phyloP scores from a whole-genome alignment of 345 rosid genomes.

The Eutrema japonicum region DNA sequence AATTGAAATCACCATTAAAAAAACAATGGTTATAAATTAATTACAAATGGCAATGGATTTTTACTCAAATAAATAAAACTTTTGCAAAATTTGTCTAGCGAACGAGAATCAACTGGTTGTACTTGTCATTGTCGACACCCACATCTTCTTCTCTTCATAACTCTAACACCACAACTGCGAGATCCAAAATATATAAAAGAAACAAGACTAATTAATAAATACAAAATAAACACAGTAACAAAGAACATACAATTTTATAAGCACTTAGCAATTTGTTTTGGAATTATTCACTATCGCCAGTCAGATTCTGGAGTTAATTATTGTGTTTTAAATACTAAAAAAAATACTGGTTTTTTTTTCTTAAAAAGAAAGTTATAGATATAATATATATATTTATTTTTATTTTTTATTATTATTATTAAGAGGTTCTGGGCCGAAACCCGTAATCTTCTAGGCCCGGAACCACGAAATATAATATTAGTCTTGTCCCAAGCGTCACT shows the following conservation, averaged over 20 bases:
- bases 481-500: no score
- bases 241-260: neutral
- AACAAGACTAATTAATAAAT: neutral
- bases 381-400: neutral
- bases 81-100: neutral
- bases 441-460: no score
- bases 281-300: neutral
- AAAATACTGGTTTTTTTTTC: neutral
- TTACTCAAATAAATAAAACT: constrained; percentile 4
- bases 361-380: neutral
- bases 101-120: constrained; percentile 12
- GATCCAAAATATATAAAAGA: constrained; percentile 7
- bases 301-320: neutral
- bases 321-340: neutral
- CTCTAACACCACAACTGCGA: constrained; percentile 87
- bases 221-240: constrained; percentile 1
- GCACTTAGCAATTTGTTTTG: neutral
- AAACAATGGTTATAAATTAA: constrained; percentile 19
- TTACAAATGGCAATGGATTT: constrained; percentile 14
- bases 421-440: no score
- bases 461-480: no score
- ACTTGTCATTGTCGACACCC: constrained; percentile 6
- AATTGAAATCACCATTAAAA: neutral
- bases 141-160: constrained; percentile 49
- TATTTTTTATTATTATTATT: no score